Evolutionary conservation across 306 rosid genomes (phyloP).

Genomic region (Citrullus amarus): DNA sequence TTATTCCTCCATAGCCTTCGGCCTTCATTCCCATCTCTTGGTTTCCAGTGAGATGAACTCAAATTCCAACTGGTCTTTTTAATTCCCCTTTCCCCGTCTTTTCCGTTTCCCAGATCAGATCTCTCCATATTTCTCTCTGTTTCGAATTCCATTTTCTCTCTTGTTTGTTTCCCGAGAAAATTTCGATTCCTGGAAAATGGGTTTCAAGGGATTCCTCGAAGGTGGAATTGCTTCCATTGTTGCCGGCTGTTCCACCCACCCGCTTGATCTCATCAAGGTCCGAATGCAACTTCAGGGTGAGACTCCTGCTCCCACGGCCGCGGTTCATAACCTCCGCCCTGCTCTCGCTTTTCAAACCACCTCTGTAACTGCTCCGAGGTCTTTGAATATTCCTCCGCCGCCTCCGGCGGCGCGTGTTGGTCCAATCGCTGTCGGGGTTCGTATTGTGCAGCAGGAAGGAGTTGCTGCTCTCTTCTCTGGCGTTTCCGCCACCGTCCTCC

Average conservation of each 20-base stretch:
- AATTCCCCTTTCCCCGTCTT: neutral
- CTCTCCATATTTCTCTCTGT: neutral
- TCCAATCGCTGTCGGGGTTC: neutral
- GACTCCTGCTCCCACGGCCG: neutral
- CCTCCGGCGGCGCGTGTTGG: slow-evolving; percentile 3
- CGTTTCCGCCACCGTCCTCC: slow-evolving; percentile 6
- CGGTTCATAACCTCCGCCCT: neutral
- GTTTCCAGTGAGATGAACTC: slow-evolving; percentile 78
- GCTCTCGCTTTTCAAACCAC: neutral
- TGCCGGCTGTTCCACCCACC: slow-evolving; percentile 6
- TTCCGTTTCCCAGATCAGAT: neutral
- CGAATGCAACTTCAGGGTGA: slow-evolving; percentile 10
- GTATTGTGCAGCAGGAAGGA: slow-evolving; percentile 2
- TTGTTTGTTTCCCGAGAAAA: neutral
- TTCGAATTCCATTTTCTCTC: neutral
- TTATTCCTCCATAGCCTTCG: slow-evolving; percentile 36
- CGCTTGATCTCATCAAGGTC: neutral
- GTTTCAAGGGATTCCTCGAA: slow-evolving; percentile 6
- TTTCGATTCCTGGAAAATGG: neutral
- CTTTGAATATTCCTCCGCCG: neutral
- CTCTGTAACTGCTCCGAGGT: neutral
- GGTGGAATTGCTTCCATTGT: slow-evolving; percentile 8
- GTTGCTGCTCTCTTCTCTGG: slow-evolving; percentile 3
- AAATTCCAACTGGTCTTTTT: slow-evolving; percentile 38
- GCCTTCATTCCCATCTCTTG: slow-evolving; percentile 75